These are phyloP conservation scores for Prasinococcaceae sp. DNA, from an alignment of 139 green algal genomes.

Conservation along the genomic window DNA sequence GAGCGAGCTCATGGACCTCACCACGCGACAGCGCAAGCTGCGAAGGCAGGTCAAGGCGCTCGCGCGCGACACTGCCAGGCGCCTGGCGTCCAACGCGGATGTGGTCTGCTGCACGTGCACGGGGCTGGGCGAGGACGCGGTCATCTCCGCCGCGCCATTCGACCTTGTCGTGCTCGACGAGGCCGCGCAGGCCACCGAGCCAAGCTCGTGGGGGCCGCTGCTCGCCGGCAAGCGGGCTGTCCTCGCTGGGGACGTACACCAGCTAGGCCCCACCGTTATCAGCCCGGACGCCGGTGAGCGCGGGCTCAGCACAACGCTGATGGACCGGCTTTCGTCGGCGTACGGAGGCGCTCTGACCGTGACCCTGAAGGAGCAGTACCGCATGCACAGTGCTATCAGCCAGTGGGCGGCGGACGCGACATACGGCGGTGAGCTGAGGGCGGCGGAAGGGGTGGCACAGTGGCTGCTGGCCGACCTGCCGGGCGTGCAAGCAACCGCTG, in stretches of 20 bases:
- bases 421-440: constrained; percentile 17
- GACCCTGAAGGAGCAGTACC: constrained; percentile 21
- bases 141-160: no score
- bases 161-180: constrained; percentile 34
- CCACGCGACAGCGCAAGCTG: no score
- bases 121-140: no score
- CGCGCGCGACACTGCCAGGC: no score
- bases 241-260: constrained; percentile 27
- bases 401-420: constrained; percentile 19
- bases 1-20: no score
- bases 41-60: no score
- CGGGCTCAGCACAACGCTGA: constrained; percentile 20
- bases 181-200: constrained; percentile 31
- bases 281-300: constrained; percentile 13
- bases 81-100: no score
- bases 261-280: constrained; percentile 28
- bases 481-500: constrained; percentile 4
- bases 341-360: neutral
- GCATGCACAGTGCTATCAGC: constrained; percentile 21
- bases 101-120: no score
- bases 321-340: constrained; percentile 11
- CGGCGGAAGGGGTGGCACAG: constrained; percentile 6
- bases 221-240: constrained; percentile 4
- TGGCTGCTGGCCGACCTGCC: neutral
- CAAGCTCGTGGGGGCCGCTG: constrained; percentile 26